phyloP scores from a whole-genome alignment of 352 stramenopile species.

The Phytophthora boehmeriae region DNA sequence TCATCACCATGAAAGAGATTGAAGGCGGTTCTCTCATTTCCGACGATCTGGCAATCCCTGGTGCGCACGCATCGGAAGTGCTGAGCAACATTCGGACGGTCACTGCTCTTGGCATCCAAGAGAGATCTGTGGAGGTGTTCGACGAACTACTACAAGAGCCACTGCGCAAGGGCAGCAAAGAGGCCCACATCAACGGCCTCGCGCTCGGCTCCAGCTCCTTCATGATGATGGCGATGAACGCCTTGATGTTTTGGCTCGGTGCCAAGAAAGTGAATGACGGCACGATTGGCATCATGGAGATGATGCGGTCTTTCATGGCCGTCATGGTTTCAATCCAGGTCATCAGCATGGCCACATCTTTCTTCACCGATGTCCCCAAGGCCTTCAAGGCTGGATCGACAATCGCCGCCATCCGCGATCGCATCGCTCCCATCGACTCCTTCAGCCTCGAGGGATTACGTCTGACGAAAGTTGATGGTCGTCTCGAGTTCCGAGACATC shows the following conservation, averaged over 20 bases:
- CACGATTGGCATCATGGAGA: slow-evolving; percentile 40
- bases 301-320: slow-evolving; percentile 47
- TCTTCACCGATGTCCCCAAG: slow-evolving; percentile 57
- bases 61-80: slow-evolving; percentile 43
- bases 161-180: slow-evolving; percentile 20
- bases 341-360: slow-evolving; percentile 26
- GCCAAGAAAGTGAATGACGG: slow-evolving; percentile 40
- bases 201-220: slow-evolving; percentile 70
- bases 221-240: slow-evolving; percentile 45
- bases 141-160: slow-evolving; percentile 23
- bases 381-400: slow-evolving; percentile 50
- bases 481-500: not conserved
- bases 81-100: slow-evolving; percentile 47
- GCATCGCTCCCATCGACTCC: slow-evolving; percentile 36
- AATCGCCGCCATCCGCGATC: slow-evolving; percentile 35
- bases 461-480: not conserved
- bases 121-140: slow-evolving; percentile 22
- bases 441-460: slow-evolving; percentile 12
- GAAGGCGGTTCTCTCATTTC: slow-evolving; percentile 12
- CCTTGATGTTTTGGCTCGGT: slow-evolving; percentile 66
- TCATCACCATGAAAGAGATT: slow-evolving; percentile 36
- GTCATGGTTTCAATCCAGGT: slow-evolving; percentile 39
- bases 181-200: slow-evolving; percentile 40
- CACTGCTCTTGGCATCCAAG: slow-evolving; percentile 35
- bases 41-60: slow-evolving; percentile 24